Conservation (phyloP, 108 stramenopile species). For the Fragilariopsis cylindrus region DNA sequence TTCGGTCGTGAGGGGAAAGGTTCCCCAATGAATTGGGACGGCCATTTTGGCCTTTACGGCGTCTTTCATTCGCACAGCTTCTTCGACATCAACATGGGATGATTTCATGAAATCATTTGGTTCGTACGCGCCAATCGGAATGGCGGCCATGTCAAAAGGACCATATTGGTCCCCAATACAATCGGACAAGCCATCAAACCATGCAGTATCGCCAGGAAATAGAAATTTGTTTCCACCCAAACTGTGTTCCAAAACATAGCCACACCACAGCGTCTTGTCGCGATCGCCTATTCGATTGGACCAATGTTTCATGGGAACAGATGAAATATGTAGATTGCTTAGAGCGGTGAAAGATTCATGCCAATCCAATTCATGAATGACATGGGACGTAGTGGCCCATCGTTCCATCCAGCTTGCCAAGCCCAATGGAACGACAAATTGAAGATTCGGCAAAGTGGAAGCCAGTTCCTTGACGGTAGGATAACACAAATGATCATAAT, state of each 20-base stretch:
- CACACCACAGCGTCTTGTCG: slow-evolving; percentile 79
- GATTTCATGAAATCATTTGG: slow-evolving; percentile 86
- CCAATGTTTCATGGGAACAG: slow-evolving; percentile 89
- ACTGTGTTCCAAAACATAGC: slow-evolving; percentile 58
- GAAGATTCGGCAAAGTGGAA: too few species aligned
- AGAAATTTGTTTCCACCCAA: slow-evolving; percentile 27
- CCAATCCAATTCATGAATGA: slow-evolving; percentile 20
- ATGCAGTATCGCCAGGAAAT: slow-evolving; percentile 21
- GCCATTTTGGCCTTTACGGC: slow-evolving; percentile 45
- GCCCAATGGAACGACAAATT: too few species aligned
- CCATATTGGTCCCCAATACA: slow-evolving; percentile 64
- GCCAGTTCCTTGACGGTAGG: too few species aligned
- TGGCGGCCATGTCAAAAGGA: slow-evolving; percentile 79
- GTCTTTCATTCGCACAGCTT: slow-evolving; percentile 77
- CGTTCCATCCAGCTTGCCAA: too few species aligned
- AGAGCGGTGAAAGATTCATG: slow-evolving; percentile 52
- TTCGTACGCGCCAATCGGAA: slow-evolving; percentile 94
- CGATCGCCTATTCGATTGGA: slow-evolving; percentile 68
- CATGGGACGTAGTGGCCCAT: too few species aligned
- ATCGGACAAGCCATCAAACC: slow-evolving; percentile 68
- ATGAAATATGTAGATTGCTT: slow-evolving; percentile 37
- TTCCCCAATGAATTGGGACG: slow-evolving; percentile 91
- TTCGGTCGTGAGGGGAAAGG: slow-evolving; percentile 79
- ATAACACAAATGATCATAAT: too few species aligned
- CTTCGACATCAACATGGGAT: slow-evolving; percentile 76